Evolutionary conservation across 352 stramenopile genomes (phyloP), one percentile per base, ranked within the genome.

Genomic region (Peronospora destructor): DNA sequence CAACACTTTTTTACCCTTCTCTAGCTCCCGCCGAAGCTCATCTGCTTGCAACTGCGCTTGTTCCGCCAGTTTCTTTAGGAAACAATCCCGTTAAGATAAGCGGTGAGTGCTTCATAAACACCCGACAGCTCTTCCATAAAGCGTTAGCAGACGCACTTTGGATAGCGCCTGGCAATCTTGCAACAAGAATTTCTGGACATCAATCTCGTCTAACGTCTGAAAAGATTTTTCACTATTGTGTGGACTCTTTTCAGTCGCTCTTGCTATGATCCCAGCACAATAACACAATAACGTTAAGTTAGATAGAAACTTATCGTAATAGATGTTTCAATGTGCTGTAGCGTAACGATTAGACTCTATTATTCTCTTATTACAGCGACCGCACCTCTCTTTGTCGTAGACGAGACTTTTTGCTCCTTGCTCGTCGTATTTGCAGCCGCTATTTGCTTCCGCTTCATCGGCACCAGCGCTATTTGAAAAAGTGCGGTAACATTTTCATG

Each of bases 381-480:
- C 37, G 12, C 7, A 68, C 60, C 60, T 65, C 40, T 59, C 39
- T 68, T 68, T 26, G 45, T 53, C 5, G 6, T 2, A 1, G 40
- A 41, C 12, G 49, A 49, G 6, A 25, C 1, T 34, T 49, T 37
- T 17, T 45, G 32, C 25, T 40, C 23, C n/a, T 43, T 28, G 34
- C 14, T 38, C 26, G 29, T 35, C 38, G 45, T 36, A 38, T 29
- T 32, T 8, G 25, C 34, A 0, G 38, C 21, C 30, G 26, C 49
- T 17, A 38, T 43, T 32, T 69, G 64, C 61, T 74, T 85, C 46
- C 69, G 51, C 67, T 80, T 84, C 73, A 76, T 76, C 37, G 42
- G 53, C n/a, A 9, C 39, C 17, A 17, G 9, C 42, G 50, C 26
- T 46, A 32, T 53, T 61, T 56, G 46, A 61, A 66, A 63, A 56